Evolutionary conservation across 176 grass and related monocot genomes (phyloP), one percentile per base, ranked within the genome.

Genomic region (Aegilops sharonensis): DNA sequence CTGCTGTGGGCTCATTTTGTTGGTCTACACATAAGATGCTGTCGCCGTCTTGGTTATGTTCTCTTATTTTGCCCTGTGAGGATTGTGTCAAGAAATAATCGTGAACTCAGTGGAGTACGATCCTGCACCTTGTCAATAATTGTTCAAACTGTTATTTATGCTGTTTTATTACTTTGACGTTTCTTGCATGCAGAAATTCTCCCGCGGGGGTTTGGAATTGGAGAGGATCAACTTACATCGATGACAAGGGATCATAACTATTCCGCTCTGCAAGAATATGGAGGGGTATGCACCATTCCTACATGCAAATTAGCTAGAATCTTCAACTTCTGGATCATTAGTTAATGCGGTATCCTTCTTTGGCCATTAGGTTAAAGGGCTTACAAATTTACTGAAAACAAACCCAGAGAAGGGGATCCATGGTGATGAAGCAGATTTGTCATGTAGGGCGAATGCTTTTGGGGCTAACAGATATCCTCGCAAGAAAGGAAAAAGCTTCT

Each of bases 381-480:
- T 99, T 7, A 73, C 79, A 67, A 85, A 94, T 72, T 87, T 91
- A 72, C 83, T 99, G 80, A 94, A 93, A 77, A 88, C 92, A 84
- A 88, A 94, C 83, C 8, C 89, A 85, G 94, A 99, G 29, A 87
- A 42, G 78, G 97, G 97, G 84, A 89, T 91, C 25, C 87, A 64
- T 90, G 94, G 80, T 73, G 89, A 96, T 90, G 97, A 93, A 79
- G 71, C 72, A 81, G 97, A 99, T 81, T 67, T 99, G 82, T 83
- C 93, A 78, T 54, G 72, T 85, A 95, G 97, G 61, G 79, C 85
- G 14, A 96, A 90, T 85, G 85, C 54, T 86, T 96, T 96, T 91
- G 92, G 94, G 35, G 47, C 90, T 37, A 99, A 99, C 81, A 99
- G 92, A 89, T 99, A 99, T 87, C 94, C 97, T 93, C 92, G 79